phyloP scores from a whole-genome alignment of 169 alveolate genomes.

The Condylostoma magnum region DNA sequence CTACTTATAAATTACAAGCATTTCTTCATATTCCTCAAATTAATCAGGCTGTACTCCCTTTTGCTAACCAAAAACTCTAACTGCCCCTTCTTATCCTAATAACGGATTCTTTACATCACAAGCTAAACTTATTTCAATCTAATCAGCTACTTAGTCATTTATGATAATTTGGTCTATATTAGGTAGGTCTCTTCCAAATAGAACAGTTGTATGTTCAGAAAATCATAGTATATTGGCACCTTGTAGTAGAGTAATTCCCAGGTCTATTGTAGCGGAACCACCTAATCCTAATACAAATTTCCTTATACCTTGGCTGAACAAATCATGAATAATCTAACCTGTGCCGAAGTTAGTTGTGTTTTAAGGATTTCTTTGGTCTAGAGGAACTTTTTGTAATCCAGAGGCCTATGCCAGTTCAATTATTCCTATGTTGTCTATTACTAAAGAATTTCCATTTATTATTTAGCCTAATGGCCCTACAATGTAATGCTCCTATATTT shows the following conservation, averaged over 20 bases:
- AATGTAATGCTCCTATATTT: neutral
- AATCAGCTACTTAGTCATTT: neutral
- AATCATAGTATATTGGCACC: neutral
- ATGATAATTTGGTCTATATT: neutral
- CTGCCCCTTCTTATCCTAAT: constrained; percentile 1
- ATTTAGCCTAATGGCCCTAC: constrained; percentile 11
- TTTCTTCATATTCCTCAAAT: neutral
- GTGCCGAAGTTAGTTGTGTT: constrained; percentile 21
- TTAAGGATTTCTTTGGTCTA: neutral
- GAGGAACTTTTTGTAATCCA: constrained; percentile 14
- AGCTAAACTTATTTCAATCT: neutral
- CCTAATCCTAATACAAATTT: constrained; percentile 25
- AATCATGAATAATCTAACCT: constrained; percentile 5
- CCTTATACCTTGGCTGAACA: neutral
- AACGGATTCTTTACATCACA: constrained; percentile 30
- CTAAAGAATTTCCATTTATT: neutral
- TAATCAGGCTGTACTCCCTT: constrained; percentile 12
- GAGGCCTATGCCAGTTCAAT: constrained; percentile 33
- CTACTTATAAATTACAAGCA: neutral
- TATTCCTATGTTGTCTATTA: neutral
- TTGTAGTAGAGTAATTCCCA: constrained; percentile 16
- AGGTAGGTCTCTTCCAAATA: neutral
- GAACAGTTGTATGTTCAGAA: neutral
- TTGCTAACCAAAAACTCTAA: constrained; percentile 20
- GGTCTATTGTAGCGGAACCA: constrained; percentile 21